Conservation (phyloP, 768 basidiomycete genomes). For the Phanerochaete carnosa region DNA sequence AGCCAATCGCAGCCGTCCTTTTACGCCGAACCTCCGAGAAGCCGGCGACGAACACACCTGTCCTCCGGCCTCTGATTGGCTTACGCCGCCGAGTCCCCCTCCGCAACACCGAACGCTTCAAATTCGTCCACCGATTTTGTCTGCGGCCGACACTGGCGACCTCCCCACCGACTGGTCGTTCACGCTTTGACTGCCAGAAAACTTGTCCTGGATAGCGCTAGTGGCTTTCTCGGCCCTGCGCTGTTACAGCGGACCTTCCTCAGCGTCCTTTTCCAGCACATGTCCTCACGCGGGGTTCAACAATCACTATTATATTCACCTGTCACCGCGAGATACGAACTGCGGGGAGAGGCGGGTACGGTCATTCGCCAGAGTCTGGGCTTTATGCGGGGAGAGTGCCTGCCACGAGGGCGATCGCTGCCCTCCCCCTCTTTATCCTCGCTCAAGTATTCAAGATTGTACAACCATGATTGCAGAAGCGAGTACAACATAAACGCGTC, state of each 20-base stretch:
- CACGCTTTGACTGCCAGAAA: not conserved
- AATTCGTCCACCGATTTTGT: constrained; percentile 8
- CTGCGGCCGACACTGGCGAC: not conserved
- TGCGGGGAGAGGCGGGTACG: too few species aligned
- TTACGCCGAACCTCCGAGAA: constrained; percentile 14
- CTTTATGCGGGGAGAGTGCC: too few species aligned
- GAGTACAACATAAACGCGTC: too few species aligned
- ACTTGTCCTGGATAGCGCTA: not conserved
- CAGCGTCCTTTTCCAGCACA: too few species aligned
- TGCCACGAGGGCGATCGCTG: too few species aligned
- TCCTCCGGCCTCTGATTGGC: not conserved
- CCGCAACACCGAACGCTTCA: constrained; percentile 1
- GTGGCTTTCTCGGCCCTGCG: not conserved
- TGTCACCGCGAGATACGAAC: too few species aligned
- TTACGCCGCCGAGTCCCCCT: not conserved
- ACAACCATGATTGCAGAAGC: too few species aligned
- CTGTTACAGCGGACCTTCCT: constrained; percentile 1
- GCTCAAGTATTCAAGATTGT: too few species aligned
- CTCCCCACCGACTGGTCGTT: not conserved
- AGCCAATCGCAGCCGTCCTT: constrained; percentile 12
- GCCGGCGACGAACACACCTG: constrained; percentile 2
- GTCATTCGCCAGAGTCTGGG: too few species aligned
- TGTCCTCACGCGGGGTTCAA: too few species aligned
- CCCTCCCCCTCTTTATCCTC: too few species aligned
- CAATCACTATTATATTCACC: too few species aligned